Base-by-base conservation (phyloP, 2,329 filamentous ascomycete species). In the Diplocarpon rosae region DNA sequence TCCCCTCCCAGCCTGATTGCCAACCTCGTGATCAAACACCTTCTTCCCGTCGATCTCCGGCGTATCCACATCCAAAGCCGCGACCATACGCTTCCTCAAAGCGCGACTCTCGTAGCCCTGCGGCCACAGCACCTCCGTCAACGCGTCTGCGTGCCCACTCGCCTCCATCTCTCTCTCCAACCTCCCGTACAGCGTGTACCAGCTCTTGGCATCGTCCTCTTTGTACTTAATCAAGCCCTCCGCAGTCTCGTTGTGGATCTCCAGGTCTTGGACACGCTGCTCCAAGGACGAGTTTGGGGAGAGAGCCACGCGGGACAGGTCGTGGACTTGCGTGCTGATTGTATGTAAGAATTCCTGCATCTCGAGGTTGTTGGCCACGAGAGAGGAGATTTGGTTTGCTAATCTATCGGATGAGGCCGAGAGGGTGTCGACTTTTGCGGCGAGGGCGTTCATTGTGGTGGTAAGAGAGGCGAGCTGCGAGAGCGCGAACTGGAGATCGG, bases 121-220 rank as follows among this genome's bases (percentile, higher is more conserved):
- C 11, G 51, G 51, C 46, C 46, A 53, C 30, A 45, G 46, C 10
- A 37, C 31, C 10, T 47, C 41, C 16, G 38, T 41, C 11, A 44
- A 38, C 13, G 15, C 37, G 28, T 49, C 48, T 2, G 28, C 42
- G 30, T 45, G 36, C 14, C 35, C 35, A 38, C 28, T 16, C 7
- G 16, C n/a, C 29, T 38, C 34, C 12, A 24, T n/a, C 35, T 32
- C 28, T 10, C 13, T 27, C 14, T 32, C 24, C 29, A 33, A 12
- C 2, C 28, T 28, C 42, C 28, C 16, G 2, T 14, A 17, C 17
- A 16, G 33, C 40, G 34, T 33, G 11, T 28, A 3, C 40, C 33
- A 37, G 5, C 24, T n/a, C 14, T n/a, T 9, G 15, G 27, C 13
- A 10, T 27, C 20, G 9, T 11, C 5, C 11, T 37, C 36, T 7